Percentiles rank a stretch among this genome's conserved stretches.
Evolutionary conservation across 2,329 filamentous ascomycete species (phyloP).

Genomic region (Xylaria multiplex): DNA sequence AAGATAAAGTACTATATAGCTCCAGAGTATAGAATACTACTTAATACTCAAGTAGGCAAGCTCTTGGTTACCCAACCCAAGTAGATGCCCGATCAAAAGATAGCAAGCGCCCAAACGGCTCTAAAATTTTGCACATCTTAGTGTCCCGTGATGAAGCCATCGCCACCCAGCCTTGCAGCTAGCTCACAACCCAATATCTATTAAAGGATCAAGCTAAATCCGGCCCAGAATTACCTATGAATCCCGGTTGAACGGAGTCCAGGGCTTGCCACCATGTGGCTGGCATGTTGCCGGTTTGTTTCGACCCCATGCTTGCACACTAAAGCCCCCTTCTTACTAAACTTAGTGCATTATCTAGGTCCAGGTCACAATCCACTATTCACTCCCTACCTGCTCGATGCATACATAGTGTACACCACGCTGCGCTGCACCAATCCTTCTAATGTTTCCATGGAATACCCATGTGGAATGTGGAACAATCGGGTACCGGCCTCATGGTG

Average conservation of each 20-base stretch:
- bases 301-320: slow-evolving; percentile 24
- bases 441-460: not conserved
- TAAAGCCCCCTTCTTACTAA: slow-evolving; percentile 14
- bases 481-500: slow-evolving; percentile 6
- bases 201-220: not conserved
- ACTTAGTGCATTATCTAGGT: slow-evolving; percentile 5
- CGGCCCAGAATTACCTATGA: not conserved
- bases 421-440: not conserved
- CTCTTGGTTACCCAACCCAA: no score
- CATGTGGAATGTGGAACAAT: slow-evolving; percentile 11
- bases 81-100: no score
- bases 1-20: no score
- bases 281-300: slow-evolving; percentile 7
- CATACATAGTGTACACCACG: not conserved
- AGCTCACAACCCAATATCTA: slow-evolving; percentile 4
- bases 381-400: not conserved
- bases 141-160: slow-evolving; percentile 13
- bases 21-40: no score
- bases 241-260: not conserved
- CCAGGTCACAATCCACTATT: not conserved
- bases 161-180: not conserved
- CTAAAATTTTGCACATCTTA: not conserved
- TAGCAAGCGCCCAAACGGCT: not conserved
- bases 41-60: no score
- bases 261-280: not conserved